Conservation (phyloP, 176 grass and related monocot species). For the Hyparrhenia diplandra region DNA sequence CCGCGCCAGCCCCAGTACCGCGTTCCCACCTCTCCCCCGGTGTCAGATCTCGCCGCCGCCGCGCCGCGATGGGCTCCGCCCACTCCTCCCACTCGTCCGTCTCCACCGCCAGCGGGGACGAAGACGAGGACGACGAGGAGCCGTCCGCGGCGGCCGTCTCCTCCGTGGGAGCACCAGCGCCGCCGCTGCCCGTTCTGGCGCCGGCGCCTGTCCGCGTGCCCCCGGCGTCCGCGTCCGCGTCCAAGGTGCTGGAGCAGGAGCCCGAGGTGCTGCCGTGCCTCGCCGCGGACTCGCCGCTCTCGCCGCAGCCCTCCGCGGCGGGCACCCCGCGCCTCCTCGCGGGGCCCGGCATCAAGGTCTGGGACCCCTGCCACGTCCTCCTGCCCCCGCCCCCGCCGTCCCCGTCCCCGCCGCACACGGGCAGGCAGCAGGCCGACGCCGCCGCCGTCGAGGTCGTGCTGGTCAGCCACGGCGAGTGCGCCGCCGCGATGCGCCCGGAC, state of each 20-base stretch:
- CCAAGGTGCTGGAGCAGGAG: slow-evolving; percentile 89
- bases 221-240: slow-evolving; percentile 2
- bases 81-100: slow-evolving; percentile 62
- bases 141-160: neutral
- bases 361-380: slow-evolving; percentile 91
- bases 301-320: slow-evolving; percentile 70
- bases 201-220: slow-evolving; percentile 22
- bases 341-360: slow-evolving; percentile 74
- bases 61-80: slow-evolving; percentile 56
- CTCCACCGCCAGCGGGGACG: slow-evolving; percentile 28
- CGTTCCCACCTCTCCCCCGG: neutral
- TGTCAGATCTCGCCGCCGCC: slow-evolving; percentile 29
- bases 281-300: slow-evolving; percentile 76
- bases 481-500: slow-evolving; percentile 56
- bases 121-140: slow-evolving; percentile 39
- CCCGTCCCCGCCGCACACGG: neutral
- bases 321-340: slow-evolving; percentile 65
- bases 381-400: slow-evolving; percentile 43
- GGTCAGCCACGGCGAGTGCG: slow-evolving; percentile 70
- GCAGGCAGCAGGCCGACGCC: neutral
- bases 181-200: neutral
- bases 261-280: slow-evolving; percentile 88
- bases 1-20: neutral
- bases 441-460: slow-evolving; percentile 52
- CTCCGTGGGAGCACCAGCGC: neutral